Base-by-base conservation (phyloP, 768 basidiomycete genomes). In the Leccinellum albellum region DNA sequence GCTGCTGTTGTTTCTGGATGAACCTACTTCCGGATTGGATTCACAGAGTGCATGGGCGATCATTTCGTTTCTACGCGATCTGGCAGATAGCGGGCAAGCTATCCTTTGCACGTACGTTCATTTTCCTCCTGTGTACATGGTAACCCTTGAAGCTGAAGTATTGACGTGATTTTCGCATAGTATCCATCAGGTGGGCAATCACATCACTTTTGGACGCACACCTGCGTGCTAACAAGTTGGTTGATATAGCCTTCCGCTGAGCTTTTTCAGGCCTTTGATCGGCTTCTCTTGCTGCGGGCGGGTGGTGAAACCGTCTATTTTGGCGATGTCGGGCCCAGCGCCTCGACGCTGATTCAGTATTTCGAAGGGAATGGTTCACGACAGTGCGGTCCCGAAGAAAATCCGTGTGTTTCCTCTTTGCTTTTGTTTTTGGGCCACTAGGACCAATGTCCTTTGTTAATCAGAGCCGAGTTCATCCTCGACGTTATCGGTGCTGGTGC, bases 41-140 rank as follows among this genome's bases (percentile, higher is more conserved):
- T 91, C 90, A 3, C 90, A 92, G 70, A 88, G 86, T 53, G 91
- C 91, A 3, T 91, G 90, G 89, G 86, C 86, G 5, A 91, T 93
- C 59, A 75, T 91, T 53, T 73, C 78, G 2, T 91, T 94, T 75
- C 75, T 94, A 45, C 78, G 86, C 10, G 80, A 84, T 47, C 82
- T 94, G 29, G 90, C 91, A 8, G 81, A 88, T 57, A 83, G 81
- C 59, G 93, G 93, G 1, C 92, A 93, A 67, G 88, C 91, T 31
- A 93, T 95, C 62, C 75, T 95, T n/a, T 94, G 92, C 85, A 95
- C 90, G 78, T 86, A 64, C 51, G 84, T 74, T 28, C n/a, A 23
- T 40, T 37, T 45, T 14, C 3, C 0, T 23, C 24, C n/a, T 35
- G 33, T 35, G 17, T 15, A 20, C 50, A 21, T 13, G 9, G 32